phyloP scores from a whole-genome alignment of 805 yeast genomes.

The Kodamaea lidongshanica region DNA sequence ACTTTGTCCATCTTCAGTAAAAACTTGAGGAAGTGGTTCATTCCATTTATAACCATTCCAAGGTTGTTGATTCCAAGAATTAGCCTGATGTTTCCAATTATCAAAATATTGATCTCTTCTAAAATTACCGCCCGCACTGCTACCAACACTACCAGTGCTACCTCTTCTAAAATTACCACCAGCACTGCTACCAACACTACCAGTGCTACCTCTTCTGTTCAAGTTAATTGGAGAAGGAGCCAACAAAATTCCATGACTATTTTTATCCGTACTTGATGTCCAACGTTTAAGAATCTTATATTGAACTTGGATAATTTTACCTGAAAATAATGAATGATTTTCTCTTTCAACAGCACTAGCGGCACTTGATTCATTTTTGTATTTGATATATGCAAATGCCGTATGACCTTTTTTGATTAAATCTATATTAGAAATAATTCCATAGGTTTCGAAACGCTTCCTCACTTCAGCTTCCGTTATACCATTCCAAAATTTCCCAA shows the following conservation, averaged over 20 bases:
- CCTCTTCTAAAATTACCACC: too few relatives aligned
- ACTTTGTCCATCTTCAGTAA: too few relatives aligned
- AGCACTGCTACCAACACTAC: too few relatives aligned
- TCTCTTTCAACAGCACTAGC: conserved; percentile 83
- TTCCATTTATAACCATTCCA: too few relatives aligned
- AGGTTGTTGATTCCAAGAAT: too few relatives aligned
- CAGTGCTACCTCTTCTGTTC: conserved; percentile 11
- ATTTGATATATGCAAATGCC: conserved; percentile 71
- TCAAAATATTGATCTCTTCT: too few relatives aligned
- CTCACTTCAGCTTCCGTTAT: conserved; percentile 51
- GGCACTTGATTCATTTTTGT: conserved; percentile 60
- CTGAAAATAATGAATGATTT: conserved; percentile 70
- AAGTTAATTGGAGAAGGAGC: conserved; percentile 83
- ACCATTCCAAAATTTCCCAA: conserved; percentile 60
- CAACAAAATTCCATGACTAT: conserved; percentile 41
- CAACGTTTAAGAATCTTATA: conserved; percentile 54
- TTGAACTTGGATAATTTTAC: conserved; percentile 79
- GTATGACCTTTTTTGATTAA: conserved; percentile 44
- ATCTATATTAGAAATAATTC: conserved; percentile 53
- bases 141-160: too few relatives aligned
- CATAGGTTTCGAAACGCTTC: conserved; percentile 62
- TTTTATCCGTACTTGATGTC: conserved; percentile 9
- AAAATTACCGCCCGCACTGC: too few relatives aligned
- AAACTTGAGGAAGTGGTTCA: too few relatives aligned
- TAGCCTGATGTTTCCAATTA: too few relatives aligned